phyloP scores from a whole-genome alignment of 164 flowering plant species.

The Annona squamosa region DNA sequence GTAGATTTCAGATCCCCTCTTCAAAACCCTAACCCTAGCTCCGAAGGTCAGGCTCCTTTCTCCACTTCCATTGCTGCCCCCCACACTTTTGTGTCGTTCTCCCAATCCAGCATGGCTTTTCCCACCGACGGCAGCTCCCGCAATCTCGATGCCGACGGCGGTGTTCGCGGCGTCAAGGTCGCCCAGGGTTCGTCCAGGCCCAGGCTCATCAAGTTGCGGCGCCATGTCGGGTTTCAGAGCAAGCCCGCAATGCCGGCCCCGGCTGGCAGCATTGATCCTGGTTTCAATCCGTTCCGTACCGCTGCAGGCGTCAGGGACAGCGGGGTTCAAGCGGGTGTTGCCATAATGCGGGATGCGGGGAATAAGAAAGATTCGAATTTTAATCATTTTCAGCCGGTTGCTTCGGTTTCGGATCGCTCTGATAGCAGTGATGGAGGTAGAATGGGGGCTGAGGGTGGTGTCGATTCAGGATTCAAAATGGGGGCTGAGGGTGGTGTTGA shows the following conservation, averaged over 20 bases:
- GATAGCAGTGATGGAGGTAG: conserved; percentile 2
- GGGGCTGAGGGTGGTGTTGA: not conserved
- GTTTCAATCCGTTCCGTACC: conserved; percentile 6
- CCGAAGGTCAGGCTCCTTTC: conserved; percentile 14
- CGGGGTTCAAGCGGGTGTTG: not conserved
- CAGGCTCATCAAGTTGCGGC: conserved; percentile 22
- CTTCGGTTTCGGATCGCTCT: not conserved
- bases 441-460: not conserved
- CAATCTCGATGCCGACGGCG: conserved; percentile 8
- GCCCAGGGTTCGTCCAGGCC: conserved; percentile 20
- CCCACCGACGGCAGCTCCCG: not conserved
- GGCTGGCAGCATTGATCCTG: not conserved
- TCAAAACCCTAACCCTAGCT: conserved; percentile 26
- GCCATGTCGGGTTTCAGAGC: conserved; percentile 7
- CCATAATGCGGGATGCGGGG: not conserved
- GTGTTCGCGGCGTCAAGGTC: not conserved
- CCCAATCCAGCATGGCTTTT: not conserved
- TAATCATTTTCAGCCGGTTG: not conserved
- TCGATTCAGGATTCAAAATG: not conserved
- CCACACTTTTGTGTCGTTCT: not conserved
- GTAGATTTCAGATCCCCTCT: conserved; percentile 9
- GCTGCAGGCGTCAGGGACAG: not conserved
- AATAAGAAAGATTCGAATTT: not conserved
- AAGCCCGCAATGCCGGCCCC: not conserved
- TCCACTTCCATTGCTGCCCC: conserved; percentile 8